Conservation (phyloP, 2,329 filamentous ascomycete species). For the Pyricularia pennisetigena region DNA sequence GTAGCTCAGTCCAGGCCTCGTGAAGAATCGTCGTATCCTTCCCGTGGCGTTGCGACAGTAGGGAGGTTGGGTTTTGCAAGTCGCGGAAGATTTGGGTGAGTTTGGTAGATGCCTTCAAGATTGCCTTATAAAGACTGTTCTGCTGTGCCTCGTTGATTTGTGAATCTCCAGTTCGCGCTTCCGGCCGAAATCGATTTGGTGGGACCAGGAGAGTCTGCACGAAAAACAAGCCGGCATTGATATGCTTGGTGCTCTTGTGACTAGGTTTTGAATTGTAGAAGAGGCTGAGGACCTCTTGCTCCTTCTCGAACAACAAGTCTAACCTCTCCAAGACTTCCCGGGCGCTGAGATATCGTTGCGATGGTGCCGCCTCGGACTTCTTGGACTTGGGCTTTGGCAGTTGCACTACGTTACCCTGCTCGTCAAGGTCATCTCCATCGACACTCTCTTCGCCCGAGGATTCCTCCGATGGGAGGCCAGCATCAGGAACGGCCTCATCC, state of each 20-base stretch:
- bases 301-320: constrained; percentile 72
- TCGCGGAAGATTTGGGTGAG: constrained; percentile 68
- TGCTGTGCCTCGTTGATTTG: constrained; percentile 82
- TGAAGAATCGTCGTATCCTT: constrained; percentile 67
- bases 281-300: constrained; percentile 74
- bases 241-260: constrained; percentile 42
- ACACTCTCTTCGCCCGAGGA: constrained; percentile 31
- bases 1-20: constrained; percentile 71
- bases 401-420: constrained; percentile 49
- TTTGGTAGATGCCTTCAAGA: constrained; percentile 64
- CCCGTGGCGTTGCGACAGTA: constrained; percentile 25
- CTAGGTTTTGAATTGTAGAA: constrained; percentile 69
- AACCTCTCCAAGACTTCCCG: constrained; percentile 77
- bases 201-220: constrained; percentile 78
- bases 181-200: constrained; percentile 84
- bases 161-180: constrained; percentile 69
- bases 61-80: constrained; percentile 35
- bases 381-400: constrained; percentile 30
- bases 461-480: constrained; percentile 39
- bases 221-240: constrained; percentile 91
- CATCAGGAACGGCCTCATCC: constrained; percentile 63
- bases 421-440: constrained; percentile 36
- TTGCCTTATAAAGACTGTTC: constrained; percentile 78
- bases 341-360: constrained; percentile 69
- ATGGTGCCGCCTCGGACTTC: constrained; percentile 21